Percentiles rank a stretch among this genome's conserved stretches.
Evolutionary conservation across 768 basidiomycete genomes (phyloP).

Genomic region (Wakefieldia striispora): DNA sequence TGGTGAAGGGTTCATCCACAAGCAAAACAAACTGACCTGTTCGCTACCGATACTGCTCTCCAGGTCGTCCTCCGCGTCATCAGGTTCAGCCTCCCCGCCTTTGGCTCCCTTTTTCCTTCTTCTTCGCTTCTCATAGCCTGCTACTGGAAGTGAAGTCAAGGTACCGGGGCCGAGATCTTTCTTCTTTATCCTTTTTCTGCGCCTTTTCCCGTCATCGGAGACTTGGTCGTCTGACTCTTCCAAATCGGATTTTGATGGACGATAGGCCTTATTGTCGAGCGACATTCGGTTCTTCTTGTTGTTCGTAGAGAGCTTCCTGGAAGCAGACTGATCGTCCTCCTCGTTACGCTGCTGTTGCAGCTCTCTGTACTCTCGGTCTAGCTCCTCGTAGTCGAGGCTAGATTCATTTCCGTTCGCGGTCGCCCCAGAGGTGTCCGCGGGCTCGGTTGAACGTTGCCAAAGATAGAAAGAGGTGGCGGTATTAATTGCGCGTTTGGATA

Average conservation of each 20-base stretch:
- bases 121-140: conserved; percentile 60
- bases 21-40: conserved; percentile 37
- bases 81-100: conserved; percentile 34
- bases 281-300: conserved; percentile 65
- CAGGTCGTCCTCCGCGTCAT: conserved; percentile 50
- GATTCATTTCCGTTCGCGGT: conserved; percentile 39
- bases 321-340: conserved; percentile 24
- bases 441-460: conserved; percentile 59
- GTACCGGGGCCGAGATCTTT: conserved; percentile 52
- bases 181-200: conserved; percentile 50
- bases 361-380: conserved; percentile 63
- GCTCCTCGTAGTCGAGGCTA: conserved; percentile 77
- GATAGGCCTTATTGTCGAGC: conserved; percentile 79
- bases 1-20: conserved; percentile 9
- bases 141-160: conserved; percentile 64
- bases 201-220: conserved; percentile 50
- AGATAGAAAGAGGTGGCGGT: conserved; percentile 63
- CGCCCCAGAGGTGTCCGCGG: conserved; percentile 40
- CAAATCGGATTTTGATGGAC: conserved; percentile 60
- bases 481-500: conserved; percentile 49
- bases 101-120: conserved; percentile 52
- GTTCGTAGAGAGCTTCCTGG: conserved; percentile 33
- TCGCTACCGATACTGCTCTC: conserved; percentile 38
- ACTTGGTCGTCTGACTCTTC: conserved; percentile 66
- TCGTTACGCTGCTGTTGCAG: conserved; percentile 26